These are phyloP conservation scores for Trichoderma asperelloides DNA, from an alignment of 495 filamentous ascomycete genomes.

Conservation along the genomic window DNA sequence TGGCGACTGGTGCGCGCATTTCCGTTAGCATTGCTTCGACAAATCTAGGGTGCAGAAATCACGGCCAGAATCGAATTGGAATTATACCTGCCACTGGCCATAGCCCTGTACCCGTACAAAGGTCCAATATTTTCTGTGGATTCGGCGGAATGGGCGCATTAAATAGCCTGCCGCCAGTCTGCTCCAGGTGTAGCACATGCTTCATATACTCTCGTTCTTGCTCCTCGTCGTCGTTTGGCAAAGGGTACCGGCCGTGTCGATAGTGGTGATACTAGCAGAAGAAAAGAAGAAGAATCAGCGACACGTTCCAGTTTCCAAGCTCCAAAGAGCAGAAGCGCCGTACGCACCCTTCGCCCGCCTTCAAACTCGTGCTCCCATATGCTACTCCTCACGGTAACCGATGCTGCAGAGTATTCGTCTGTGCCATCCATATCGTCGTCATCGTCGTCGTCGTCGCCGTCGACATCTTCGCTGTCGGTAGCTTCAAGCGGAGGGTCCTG, in stretches of 20 bases:
- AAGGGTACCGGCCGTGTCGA: constrained; percentile 44
- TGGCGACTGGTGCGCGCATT: constrained; percentile 26
- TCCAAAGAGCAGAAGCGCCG: background rate
- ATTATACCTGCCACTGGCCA: constrained; percentile 37
- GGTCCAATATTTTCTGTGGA: constrained; percentile 46
- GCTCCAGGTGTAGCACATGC: constrained; percentile 18
- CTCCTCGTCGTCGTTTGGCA: constrained; percentile 47
- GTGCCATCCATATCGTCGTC: background rate
- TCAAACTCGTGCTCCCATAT: constrained; percentile 5
- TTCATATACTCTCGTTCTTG: constrained; percentile 51
- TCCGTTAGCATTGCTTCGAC: background rate
- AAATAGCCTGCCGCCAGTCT: constrained; percentile 23
- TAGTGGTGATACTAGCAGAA: constrained; percentile 20
- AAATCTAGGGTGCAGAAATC: background rate
- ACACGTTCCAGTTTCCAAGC: background rate
- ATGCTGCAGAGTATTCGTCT: background rate
- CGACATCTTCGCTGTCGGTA: background rate
- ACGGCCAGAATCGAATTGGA: background rate
- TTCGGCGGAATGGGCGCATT: constrained; percentile 25
- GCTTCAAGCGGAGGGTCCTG: background rate
- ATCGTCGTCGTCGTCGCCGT: background rate
- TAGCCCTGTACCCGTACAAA: constrained; percentile 55
- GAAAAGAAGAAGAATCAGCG: background rate
- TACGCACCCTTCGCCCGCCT: constrained; percentile 4
- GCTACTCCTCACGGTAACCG: background rate